Evolutionary conservation across 2,329 filamentous ascomycete genomes (phyloP).

Genomic region (Harringtonia aguacate): DNA sequence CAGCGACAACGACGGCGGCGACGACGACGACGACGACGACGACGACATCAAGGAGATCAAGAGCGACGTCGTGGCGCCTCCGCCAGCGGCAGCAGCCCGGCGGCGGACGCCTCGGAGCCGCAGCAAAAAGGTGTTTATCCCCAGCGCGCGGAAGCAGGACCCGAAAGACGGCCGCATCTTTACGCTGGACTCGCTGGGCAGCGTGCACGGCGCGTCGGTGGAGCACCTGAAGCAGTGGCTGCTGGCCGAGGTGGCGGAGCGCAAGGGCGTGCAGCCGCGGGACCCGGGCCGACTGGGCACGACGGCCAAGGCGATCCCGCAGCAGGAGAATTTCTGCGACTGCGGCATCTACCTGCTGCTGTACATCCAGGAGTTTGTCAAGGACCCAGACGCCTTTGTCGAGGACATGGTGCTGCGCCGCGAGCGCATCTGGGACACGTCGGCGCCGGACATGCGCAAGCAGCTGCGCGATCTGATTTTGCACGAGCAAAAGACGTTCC

Average conservation of each 20-base stretch:
- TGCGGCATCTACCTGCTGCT: slow-evolving; percentile 81
- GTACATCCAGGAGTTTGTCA: slow-evolving; percentile 74
- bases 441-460: slow-evolving; percentile 48
- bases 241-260: slow-evolving; percentile 55
- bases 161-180: slow-evolving; percentile 59
- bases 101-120: background rate
- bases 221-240: slow-evolving; percentile 67
- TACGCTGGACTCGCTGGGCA: slow-evolving; percentile 77
- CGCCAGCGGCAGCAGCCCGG: background rate
- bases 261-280: slow-evolving; percentile 36
- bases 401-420: slow-evolving; percentile 54
- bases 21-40: slow-evolving; percentile 6
- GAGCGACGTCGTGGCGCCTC: slow-evolving; percentile 5
- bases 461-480: slow-evolving; percentile 59
- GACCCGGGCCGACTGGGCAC: slow-evolving; percentile 33
- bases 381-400: slow-evolving; percentile 61
- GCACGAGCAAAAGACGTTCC: slow-evolving; percentile 48
- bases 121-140: slow-evolving; percentile 20
- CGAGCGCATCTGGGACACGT: slow-evolving; percentile 38
- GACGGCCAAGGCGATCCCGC: slow-evolving; percentile 65
- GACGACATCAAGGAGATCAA: slow-evolving; percentile 8
- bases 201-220: slow-evolving; percentile 51
- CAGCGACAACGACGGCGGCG: background rate
- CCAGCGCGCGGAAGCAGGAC: slow-evolving; percentile 29
- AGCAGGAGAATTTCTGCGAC: slow-evolving; percentile 76